Evolutionary conservation across 169 alveolate species (phyloP).

Genomic region (Cryptosporidium sp.): DNA sequence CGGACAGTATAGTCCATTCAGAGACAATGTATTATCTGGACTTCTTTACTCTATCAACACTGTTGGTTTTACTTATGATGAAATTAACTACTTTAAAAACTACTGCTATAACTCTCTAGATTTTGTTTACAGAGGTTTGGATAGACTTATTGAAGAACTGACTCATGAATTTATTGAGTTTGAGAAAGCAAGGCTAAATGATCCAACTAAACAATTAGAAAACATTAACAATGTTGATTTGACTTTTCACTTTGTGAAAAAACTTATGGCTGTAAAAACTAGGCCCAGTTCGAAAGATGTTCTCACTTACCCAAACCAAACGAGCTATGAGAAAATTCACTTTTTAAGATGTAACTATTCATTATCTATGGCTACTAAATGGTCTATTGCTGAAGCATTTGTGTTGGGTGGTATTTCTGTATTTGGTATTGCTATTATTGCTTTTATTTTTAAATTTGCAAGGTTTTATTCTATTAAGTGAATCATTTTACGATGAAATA

Average conservation of each 20-base stretch:
- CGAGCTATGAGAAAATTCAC: slow-evolving; percentile 31
- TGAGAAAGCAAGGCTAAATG: slow-evolving; percentile 1
- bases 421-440: background rate
- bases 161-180: slow-evolving; percentile 24
- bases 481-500: background rate
- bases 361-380: slow-evolving; percentile 30
- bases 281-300: background rate
- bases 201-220: background rate
- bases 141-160: slow-evolving; percentile 10
- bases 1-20: slow-evolving; percentile 54
- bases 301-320: background rate
- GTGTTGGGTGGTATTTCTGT: slow-evolving; percentile 17
- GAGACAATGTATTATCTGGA: slow-evolving; percentile 68
- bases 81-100: background rate
- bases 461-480: background rate
- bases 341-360: slow-evolving; percentile 32
- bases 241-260: slow-evolving; percentile 22
- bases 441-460: background rate
- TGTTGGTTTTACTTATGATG: slow-evolving; percentile 12
- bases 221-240: slow-evolving; percentile 37
- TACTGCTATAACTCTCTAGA: slow-evolving; percentile 8
- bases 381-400: slow-evolving; percentile 68
- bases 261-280: slow-evolving; percentile 60
- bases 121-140: slow-evolving; percentile 46
- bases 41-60: slow-evolving; percentile 26